Evolutionary conservation across 345 rosid species (phyloP).

Genomic region (Syzygium grande): DNA sequence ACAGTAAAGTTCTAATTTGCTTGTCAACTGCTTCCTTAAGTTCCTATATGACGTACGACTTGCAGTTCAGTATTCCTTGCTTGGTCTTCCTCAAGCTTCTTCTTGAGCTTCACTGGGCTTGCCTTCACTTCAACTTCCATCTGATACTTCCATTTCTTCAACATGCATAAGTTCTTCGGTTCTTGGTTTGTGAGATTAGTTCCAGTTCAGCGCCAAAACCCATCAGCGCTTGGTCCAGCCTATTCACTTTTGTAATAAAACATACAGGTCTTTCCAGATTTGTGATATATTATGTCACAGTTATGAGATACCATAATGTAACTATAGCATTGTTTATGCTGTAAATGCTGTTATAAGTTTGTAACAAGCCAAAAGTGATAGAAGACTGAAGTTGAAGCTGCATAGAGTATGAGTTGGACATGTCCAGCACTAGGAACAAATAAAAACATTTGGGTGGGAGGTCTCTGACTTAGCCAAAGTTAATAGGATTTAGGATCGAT

Average conservation of each 20-base stretch:
- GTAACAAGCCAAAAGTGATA: background rate
- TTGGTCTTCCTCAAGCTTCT: background rate
- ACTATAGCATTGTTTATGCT: background rate
- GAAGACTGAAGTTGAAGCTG: background rate
- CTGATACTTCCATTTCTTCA: background rate
- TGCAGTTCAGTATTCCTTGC: background rate
- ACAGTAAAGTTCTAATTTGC: background rate
- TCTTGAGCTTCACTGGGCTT: background rate
- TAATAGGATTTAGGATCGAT: background rate
- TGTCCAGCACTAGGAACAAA: background rate
- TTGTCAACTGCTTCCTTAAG: background rate
- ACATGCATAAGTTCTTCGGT: background rate
- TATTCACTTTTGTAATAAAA: background rate
- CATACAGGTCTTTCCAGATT: background rate
- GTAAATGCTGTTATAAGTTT: background rate
- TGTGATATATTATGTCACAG: background rate
- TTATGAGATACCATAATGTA: background rate
- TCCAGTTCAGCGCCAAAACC: background rate
- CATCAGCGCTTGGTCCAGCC: background rate
- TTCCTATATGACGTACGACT: background rate
- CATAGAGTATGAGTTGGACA: background rate
- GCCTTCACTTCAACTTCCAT: background rate
- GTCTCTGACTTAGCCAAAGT: background rate
- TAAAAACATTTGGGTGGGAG: background rate
- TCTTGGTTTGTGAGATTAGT: background rate